Base-by-base conservation (phyloP, 2,329 filamentous ascomycete genomes). In the Cordyceps javanica region DNA sequence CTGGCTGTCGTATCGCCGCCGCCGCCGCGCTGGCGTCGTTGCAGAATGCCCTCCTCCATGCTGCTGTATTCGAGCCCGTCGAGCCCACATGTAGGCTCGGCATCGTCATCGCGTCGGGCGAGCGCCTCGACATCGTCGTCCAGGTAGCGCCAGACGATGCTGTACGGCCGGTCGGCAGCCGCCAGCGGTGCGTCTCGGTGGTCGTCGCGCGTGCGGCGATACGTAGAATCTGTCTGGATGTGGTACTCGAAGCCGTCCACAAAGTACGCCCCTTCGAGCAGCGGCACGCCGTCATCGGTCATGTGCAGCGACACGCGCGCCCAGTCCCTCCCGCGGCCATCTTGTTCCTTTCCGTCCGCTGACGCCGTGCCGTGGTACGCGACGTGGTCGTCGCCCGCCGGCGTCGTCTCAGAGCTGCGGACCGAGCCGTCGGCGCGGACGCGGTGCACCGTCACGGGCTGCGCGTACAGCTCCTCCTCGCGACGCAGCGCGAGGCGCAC, bases 241-340 rank as follows among this genome's bases (percentile, higher is more conserved):
- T 63, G 59, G 50, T 63, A 59, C 23, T 61, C 57, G 44, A 50
- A 42, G 49, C 59, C 61, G 32, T 61, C 41, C 2, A 61, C 14
- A 30, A 44, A 58, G 25, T 62, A 63, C 5, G 61, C 61, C 2
- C 61, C 61, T 26, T 62, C 54, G 5, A 59, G 19, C 0, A 63
- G 44, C 30, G 55, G 56, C 16, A 44, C 44, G 7, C 55, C 50
- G 11, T 50, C 59, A 13, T 55, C 32, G 19, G 42, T 38, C 5
- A 49, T 23, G 11, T 56, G 57, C 26, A 60, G 13, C 11, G 60
- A 45, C 21, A 63, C 44, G 16, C 60, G 55, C 14, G 59, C 59
- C 60, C 60, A 62, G 13, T 61, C 46, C 19, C 52, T 16, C 19
- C 9, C 34, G 7, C 21, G 41, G 2, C 28, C 30, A 2, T 48